Evolutionary conservation across 495 filamentous ascomycete species (phyloP).

Genomic region (Podospora pseudocomata): DNA sequence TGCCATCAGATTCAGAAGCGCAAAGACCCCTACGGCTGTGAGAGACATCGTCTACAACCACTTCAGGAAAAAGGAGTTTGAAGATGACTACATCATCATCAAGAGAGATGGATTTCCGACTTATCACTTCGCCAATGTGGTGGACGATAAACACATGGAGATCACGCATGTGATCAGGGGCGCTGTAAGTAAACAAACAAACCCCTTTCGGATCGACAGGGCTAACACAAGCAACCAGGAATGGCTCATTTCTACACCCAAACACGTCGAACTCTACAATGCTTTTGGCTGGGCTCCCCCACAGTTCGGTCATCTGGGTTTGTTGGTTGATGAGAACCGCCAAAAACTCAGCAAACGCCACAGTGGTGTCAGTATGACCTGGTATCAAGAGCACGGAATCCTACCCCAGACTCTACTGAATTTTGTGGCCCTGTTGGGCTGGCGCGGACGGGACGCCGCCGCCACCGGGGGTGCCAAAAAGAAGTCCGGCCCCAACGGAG

Average conservation of each 20-base stretch:
- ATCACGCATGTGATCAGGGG: slow-evolving; percentile 95
- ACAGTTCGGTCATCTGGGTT: slow-evolving; percentile 79
- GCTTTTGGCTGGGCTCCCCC: slow-evolving; percentile 88
- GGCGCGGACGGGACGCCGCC: slow-evolving; percentile 39
- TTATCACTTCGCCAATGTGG: slow-evolving; percentile 95
- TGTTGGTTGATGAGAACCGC: slow-evolving; percentile 68
- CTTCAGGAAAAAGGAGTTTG: slow-evolving; percentile 43
- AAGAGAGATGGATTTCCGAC: slow-evolving; percentile 91
- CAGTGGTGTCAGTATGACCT: slow-evolving; percentile 63
- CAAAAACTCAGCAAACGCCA: slow-evolving; percentile 91
- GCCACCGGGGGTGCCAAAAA: slow-evolving; percentile 28
- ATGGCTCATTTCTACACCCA: slow-evolving; percentile 92
- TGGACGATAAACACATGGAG: slow-evolving; percentile 90
- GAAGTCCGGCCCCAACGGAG: slow-evolving; percentile 44
- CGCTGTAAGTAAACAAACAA: slow-evolving; percentile 49
- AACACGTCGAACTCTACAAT: slow-evolving; percentile 80
- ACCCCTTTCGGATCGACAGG: neutral
- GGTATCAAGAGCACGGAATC: slow-evolving; percentile 63
- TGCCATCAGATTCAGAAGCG: slow-evolving; percentile 70
- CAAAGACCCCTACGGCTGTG: slow-evolving; percentile 55
- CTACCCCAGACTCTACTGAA: slow-evolving; percentile 75
- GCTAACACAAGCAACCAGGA: slow-evolving; percentile 46
- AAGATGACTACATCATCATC: slow-evolving; percentile 66
- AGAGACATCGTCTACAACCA: slow-evolving; percentile 74
- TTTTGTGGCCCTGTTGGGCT: slow-evolving; percentile 81